Evolutionary conservation across 345 rosid species (phyloP), one percentile per base, ranked within the genome.

Genomic region (Draba incana): DNA sequence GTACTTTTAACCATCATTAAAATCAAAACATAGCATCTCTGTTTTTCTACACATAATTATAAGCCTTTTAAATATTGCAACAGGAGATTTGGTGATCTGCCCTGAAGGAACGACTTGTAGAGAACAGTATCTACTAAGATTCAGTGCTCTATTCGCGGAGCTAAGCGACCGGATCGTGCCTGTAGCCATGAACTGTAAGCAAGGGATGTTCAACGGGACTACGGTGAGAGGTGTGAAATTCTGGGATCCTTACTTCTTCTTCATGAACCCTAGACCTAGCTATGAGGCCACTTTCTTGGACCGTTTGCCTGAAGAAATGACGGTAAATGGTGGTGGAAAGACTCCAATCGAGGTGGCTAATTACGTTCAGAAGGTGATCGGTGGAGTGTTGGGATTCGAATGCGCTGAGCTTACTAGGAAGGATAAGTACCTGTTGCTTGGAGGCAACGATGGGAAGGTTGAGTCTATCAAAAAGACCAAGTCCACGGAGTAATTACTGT

Each of bases 101-200:
- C 99, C 99, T 0, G 99, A 94, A 71, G 99, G 98, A 8, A 94
- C 99, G 52, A 94, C 99, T 8, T 94, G 99, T 55, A 88, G 99
- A 13, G 99, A 94, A 58, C 70, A 61, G 3, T 91, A 81, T 75
- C 64, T 94, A 74, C 81, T 94, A 23, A 64, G 99, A 39, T 91
- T 91, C 87, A 94, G 99, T 41, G 97, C 99, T 3, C 77, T 94
- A 73, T 94, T 94, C 35, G 98, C 99, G 1, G 97, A 91, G 78
- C 71, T 94, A 79, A 94, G 96, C 39, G 99, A 94, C 61, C 59
- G 99, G 83, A 89, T 94, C 31, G 99, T 94, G 46, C 99, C 99
- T 0, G 99, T 94, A 48, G 98, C 99, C 2, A 80, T 94, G 66
- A 80, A 91, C 25, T 87, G 95, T 50, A 94, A 83, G 76, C 99